phyloP scores from a whole-genome alignment of 495 filamentous ascomycete genomes.

The Collariella sp. region DNA sequence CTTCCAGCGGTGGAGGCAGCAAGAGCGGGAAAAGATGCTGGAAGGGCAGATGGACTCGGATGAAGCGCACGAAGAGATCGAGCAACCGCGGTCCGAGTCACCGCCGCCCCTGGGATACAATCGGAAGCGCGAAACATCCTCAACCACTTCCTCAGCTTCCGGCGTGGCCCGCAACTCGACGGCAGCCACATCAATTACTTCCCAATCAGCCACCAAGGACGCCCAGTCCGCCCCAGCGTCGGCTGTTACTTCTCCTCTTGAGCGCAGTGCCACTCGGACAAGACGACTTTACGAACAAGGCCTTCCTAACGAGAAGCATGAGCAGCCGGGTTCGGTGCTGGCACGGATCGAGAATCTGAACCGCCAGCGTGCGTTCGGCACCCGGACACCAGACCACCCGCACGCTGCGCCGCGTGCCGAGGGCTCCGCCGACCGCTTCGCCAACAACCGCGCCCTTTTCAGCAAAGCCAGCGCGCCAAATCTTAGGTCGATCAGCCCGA shows the following conservation, averaged over 20 bases:
- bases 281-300: constrained; percentile 81
- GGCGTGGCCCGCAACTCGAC: constrained; percentile 69
- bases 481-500: constrained; percentile 36
- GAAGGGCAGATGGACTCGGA: constrained; percentile 32
- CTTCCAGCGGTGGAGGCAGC: constrained; percentile 61
- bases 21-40: constrained; percentile 49
- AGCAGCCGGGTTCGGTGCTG: constrained; percentile 68
- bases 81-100: constrained; percentile 46
- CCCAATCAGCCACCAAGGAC: constrained; percentile 50
- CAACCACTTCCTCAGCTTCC: constrained; percentile 73
- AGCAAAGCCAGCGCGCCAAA: constrained; percentile 43
- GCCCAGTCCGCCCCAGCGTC: constrained; percentile 33
- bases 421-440: constrained; percentile 27
- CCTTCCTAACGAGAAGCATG: constrained; percentile 68
- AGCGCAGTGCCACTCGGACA: constrained; percentile 53
- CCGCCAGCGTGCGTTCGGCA: constrained; percentile 46
- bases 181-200: constrained; percentile 86
- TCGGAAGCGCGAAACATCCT: constrained; percentile 72
- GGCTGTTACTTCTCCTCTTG: constrained; percentile 29
- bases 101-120: constrained; percentile 55
- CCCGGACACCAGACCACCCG: constrained; percentile 39
- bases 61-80: constrained; percentile 32
- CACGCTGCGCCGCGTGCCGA: constrained; percentile 26
- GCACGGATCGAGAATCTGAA: constrained; percentile 70
- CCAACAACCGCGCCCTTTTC: constrained; percentile 28